Evolutionary conservation across 169 alveolate genomes (phyloP), one percentile per base, ranked within the genome.

Genomic region (Plasmodium reichenowi): DNA sequence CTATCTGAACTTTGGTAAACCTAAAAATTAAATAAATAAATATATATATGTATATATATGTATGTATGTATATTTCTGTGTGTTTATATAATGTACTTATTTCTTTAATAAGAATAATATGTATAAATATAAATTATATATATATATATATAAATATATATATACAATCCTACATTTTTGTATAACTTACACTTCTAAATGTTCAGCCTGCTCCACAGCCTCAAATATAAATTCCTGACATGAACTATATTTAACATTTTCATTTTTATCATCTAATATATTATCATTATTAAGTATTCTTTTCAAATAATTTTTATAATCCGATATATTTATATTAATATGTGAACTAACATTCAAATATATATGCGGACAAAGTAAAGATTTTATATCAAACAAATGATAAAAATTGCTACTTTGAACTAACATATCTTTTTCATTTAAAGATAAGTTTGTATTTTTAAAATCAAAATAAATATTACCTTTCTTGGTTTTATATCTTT

Each of bases 401-500:
- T 54, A 83, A 50, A 56, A 83, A 32, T 67, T 83, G 63, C 91
- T 83, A 32, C 64, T 83, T 32, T 83, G 91, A 8, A 83, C 56
- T 59, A 83, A 29, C 70, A 83, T 43, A 10, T 83, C 91, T 38
- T 83, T 83, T 72, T 83, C 91, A 72, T 83, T 83, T 29, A 83
- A 56, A 48, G 38, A 24, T 83, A 83, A 58, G 50, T 83, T 83
- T 17, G 80, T 67, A 2, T 70, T 72, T 45, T 68, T 83, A 50
- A 83, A 83, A 60, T 83, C 91, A 24, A 83, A 83, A 13, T 68
- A 83, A 8, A 47, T 83, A 62, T 83, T 83, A 1, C 91, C 91
- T 38, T 83, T 83, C 71, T 83, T 83, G 48, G 74, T 56, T 38
- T 68, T 68, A 68, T 83, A 83, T 83, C 60, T 83, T 70, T 83